Evolutionary conservation across 768 basidiomycete species (phyloP), one percentile per base, ranked within the genome.

Genomic region (Filobasidium floriforme): DNA sequence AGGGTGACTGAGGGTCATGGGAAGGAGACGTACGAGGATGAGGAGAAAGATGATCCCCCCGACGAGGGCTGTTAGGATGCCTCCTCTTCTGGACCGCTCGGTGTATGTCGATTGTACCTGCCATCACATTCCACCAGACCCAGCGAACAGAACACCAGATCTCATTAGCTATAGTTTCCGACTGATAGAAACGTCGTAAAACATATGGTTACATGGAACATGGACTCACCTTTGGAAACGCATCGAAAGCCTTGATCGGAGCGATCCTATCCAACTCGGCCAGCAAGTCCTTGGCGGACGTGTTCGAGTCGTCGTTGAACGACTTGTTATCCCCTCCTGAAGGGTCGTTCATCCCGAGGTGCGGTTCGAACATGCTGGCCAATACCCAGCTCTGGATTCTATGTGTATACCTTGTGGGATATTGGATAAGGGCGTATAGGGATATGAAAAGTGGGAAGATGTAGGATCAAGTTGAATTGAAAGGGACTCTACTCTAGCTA

Each of bases 291-390:
- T 71, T 70, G 1, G 64, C 67, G 24, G 59, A 37, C 7, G 29
- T 28, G 59, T 49, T 22, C 9, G 54, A 6, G 26, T 52, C 43
- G 41, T 68, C 64, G 59, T 68, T 61, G 68, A 70, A 61, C 29
- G 59, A 57, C 59, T 66, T 64, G 51, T 32, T 44, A n/a, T 61
- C 60, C 19, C 44, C 28, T 1, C 44, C 28, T 1, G 62, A 59
- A 11, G 51, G 28, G 28, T 66, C 61, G 22, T 66, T 68, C 59
- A 70, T 67, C 41, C 69, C 64, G 32, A 77, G 71, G 61, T 77
- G 76, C 3, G 76, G 76, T 68, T 77, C 76, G 70, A 72, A 77
- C 75, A 74, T 76, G 32, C n/a, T n/a, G n/a, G n/a, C n/a, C n/a
- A n/a, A n/a, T n/a, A n/a, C n/a, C n/a, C n/a, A n/a, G n/a, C n/a